Percentiles rank a stretch among this genome's conserved stretches.
Conservation (phyloP, 2,329 filamentous ascomycete genomes). For the Colletotrichum sp. region DNA sequence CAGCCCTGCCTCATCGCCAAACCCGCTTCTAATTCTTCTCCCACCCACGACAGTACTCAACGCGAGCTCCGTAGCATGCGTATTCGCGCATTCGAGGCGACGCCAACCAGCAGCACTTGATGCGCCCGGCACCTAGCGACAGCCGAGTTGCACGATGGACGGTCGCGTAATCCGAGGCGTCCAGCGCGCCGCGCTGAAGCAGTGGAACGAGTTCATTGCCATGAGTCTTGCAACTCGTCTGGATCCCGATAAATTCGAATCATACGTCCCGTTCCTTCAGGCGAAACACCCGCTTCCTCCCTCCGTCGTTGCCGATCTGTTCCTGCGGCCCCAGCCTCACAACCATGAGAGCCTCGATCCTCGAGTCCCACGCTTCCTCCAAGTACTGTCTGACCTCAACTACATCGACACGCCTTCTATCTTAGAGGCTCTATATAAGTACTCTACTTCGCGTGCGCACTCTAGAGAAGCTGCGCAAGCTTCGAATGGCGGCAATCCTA, state of each 20-base stretch:
- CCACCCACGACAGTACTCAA: background rate
- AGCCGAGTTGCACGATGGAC: constrained; percentile 14
- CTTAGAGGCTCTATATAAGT: constrained; percentile 59
- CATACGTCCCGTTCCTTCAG: constrained; percentile 54
- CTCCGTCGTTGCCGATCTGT: constrained; percentile 59
- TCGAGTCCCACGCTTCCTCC: constrained; percentile 63
- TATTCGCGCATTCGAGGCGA: background rate
- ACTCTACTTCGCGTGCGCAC: constrained; percentile 56
- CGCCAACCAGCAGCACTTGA: constrained; percentile 5
- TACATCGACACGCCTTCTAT: constrained; percentile 61
- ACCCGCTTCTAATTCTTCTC: background rate
- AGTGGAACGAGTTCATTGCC: constrained; percentile 58
- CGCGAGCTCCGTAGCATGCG: constrained; percentile 1
- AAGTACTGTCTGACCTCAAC: constrained; percentile 55
- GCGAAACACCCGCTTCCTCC: constrained; percentile 58
- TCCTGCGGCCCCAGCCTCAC: constrained; percentile 57
- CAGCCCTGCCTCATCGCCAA: background rate
- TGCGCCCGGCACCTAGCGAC: constrained; percentile 1
- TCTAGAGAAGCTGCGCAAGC: constrained; percentile 27
- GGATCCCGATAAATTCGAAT: constrained; percentile 57
- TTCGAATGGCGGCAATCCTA: background rate
- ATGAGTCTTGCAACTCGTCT: constrained; percentile 57
- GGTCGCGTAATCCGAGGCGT: constrained; percentile 18
- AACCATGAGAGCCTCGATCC: constrained; percentile 61
- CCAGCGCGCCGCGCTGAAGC: constrained; percentile 30